Evolutionary conservation across 129 eudicot species (phyloP).

Genomic region (Pseudognaphalium luteoalbum): DNA sequence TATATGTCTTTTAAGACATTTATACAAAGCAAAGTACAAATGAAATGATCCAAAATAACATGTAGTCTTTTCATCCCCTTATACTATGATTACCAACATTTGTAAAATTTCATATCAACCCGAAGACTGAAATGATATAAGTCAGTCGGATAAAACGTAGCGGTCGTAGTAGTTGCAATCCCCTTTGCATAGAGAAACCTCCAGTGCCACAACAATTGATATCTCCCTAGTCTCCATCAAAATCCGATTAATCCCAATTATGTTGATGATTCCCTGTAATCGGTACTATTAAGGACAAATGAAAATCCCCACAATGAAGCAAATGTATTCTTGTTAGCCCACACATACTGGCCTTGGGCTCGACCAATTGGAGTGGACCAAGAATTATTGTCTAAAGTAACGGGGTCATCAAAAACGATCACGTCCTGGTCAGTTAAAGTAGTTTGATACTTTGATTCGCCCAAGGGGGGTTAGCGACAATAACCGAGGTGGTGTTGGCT

Average conservation of each 20-base stretch:
- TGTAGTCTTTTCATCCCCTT: not conserved
- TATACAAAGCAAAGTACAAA: not conserved
- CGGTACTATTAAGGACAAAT: not conserved
- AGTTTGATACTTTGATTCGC: not conserved
- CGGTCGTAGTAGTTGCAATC: not conserved
- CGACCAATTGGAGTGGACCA: not conserved
- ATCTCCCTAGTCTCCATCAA: not conserved
- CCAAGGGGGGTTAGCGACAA: not conserved
- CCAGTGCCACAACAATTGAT: not conserved
- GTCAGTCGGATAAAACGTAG: not conserved
- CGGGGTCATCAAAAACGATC: not conserved
- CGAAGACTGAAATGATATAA: not conserved
- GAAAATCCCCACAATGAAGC: not conserved
- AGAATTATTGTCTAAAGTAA: not conserved
- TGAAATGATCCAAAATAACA: not conserved
- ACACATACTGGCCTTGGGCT: not conserved
- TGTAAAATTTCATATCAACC: not conserved
- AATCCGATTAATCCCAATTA: not conserved
- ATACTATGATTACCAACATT: not conserved
- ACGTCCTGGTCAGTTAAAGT: not conserved
- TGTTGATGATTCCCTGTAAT: not conserved
- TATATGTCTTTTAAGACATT: not conserved
- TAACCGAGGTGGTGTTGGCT: not conserved
- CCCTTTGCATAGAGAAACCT: not conserved
- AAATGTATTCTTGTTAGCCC: not conserved